phyloP scores from a whole-genome alignment of 2,329 filamentous ascomycete genomes.

The Claviceps fusiformis region DNA sequence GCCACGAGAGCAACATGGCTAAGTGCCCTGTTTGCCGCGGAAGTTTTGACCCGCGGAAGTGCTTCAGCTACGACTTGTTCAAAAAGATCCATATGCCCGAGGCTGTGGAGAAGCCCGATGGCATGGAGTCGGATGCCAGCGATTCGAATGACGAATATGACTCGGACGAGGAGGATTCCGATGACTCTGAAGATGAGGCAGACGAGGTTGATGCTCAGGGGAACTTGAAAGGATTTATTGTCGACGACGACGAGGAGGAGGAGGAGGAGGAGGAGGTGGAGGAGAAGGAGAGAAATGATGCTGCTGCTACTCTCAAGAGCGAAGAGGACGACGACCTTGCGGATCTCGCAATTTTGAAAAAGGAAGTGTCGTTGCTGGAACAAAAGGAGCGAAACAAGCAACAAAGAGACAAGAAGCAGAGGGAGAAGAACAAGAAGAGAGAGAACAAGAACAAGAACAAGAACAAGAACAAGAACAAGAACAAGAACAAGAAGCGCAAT shows the following conservation, averaged over 20 bases:
- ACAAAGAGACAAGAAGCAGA: background rate
- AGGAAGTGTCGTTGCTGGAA: conserved; percentile 9
- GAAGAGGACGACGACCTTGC: conserved; percentile 11
- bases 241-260: conserved; percentile 22
- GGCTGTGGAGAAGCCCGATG: conserved; percentile 24
- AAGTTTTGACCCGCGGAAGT: conserved; percentile 48
- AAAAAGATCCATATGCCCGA: conserved; percentile 56
- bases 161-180: conserved; percentile 1
- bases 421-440: background rate
- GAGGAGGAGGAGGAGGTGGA: conserved; percentile 11
- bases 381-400: background rate
- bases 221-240: conserved; percentile 20
- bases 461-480: conserved; percentile 3
- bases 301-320: background rate
- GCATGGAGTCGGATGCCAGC: conserved; percentile 20
- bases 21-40: conserved; percentile 70
- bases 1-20: conserved; percentile 40
- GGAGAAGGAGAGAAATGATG: background rate
- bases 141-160: conserved; percentile 21
- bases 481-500: conserved; percentile 7
- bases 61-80: conserved; percentile 65
- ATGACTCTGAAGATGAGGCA: conserved; percentile 16
- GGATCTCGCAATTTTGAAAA: background rate
- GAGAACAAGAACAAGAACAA: conserved; percentile 1
- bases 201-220: conserved; percentile 16